Evolutionary conservation across 768 basidiomycete genomes (phyloP), one percentile per base, ranked within the genome.

Genomic region (Royoungia palumana): DNA sequence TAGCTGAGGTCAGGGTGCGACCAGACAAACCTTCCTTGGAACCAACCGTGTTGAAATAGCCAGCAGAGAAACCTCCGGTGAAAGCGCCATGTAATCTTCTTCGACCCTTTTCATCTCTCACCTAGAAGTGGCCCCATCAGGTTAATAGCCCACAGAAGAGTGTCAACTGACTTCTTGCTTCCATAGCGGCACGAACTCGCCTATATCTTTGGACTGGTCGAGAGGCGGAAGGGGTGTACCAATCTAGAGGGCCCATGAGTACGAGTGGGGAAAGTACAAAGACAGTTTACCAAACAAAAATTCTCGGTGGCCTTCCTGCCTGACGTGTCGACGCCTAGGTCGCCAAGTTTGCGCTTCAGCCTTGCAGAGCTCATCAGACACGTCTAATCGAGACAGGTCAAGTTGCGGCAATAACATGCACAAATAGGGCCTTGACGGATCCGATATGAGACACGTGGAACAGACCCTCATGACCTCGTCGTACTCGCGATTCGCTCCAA

Each of bases 131-230:
- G 44, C 20, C n/a, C 40, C 35, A 58, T 59, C 51, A 53, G 54
- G 50, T 41, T 42, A 47, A 58, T 50, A 59, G 56, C 51, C 50
- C 49, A 57, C 52, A 22, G 49, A 51, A 10, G 45, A 59, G 41
- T 19, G 30, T n/a, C 19, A 49, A 56, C 78, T 49, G 59, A 91
- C 93, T 57, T 97, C 94, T 76, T 98, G 96, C 65, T 97, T 92
- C 95, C 96, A 98, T 46, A 96, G 68, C 0, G 96, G 95, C 22
- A 97, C 93, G 65, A 94, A 98, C 66, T 98, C 96, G 54, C 87
- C 86, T 6, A 80, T 83, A 64, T 98, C 96, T 64, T 84, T 92
- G 24, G 85, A 83, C 66, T 94, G 95, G 60, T 94, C 90, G n/a
- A 99, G 79, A 3, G 94, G 85, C 1, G 95, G 95, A 3, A 97